A percentile compares a stretch with the other conserved stretches of the same genome.
Evolutionary conservation across 2,329 filamentous ascomycete genomes (phyloP).

Genomic region (Fusarium duplospermum): DNA sequence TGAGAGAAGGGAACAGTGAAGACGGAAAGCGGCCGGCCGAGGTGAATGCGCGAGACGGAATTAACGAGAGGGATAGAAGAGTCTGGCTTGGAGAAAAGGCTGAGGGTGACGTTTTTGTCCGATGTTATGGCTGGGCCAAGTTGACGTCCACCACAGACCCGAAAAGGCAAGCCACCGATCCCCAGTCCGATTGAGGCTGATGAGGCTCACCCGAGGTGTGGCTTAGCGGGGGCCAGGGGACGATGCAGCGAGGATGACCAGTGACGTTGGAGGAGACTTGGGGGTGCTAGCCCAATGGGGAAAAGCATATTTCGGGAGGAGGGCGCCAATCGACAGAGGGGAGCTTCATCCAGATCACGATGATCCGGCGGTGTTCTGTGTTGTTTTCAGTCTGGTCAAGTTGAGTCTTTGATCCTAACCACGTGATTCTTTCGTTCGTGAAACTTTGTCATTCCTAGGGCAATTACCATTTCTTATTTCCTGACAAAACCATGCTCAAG

Average conservation of each 20-base stretch:
- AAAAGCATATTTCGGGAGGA: conserved; percentile 23
- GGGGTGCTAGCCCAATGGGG: conserved; percentile 1
- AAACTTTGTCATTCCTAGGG: background rate
- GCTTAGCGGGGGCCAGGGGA: conserved; percentile 28
- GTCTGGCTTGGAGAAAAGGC: background rate
- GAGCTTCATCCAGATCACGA: conserved; percentile 18
- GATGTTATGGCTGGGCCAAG: conserved; percentile 28
- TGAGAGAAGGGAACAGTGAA: conserved; percentile 21
- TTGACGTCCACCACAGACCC: conserved; percentile 17
- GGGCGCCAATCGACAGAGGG: conserved; percentile 10
- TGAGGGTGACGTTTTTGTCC: conserved; percentile 18
- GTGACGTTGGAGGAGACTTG: conserved; percentile 3
- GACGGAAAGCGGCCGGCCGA: background rate
- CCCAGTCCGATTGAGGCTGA: conserved; percentile 37
- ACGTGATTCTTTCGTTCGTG: conserved; percentile 5
- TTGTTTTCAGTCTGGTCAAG: background rate
- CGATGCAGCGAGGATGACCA: conserved; percentile 8
- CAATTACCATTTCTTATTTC: background rate
- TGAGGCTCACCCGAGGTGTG: conserved; percentile 42
- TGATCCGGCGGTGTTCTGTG: background rate
- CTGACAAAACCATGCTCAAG: background rate
- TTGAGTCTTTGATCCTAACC: background rate
- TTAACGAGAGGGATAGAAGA: background rate
- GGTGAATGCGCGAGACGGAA: background rate
- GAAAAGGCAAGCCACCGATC: conserved; percentile 36